Base-by-base conservation (phyloP, 1,284 basidiomycete genomes). In the Irpex sp. region DNA sequence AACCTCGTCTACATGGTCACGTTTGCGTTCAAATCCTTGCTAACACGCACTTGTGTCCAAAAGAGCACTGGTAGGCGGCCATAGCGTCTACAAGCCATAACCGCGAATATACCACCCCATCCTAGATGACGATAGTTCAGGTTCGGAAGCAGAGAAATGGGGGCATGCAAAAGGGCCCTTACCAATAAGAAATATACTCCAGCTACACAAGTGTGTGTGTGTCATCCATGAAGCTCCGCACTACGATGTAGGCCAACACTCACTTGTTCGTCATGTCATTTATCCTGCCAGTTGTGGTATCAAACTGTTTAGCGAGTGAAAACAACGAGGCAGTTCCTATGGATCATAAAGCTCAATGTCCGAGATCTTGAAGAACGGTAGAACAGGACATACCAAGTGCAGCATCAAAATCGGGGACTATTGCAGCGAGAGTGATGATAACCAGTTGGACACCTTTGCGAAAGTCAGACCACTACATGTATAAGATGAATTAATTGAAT, bases 161-260 rank as follows among this genome's bases (percentile, higher is more conserved):
- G 2, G 28, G 28, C 23, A 23, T 23, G 23, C 23, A 23, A 28
- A 28, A 28, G 4, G 28, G 28, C 5, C 28, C 33, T 35, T 57
- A 82, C 84, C 84, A 12, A 87, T 74, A 18, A 87, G 72, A 70
- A 88, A 87, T 61, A 88, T 87, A 65, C 84, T 86, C 85, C 84
- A 86, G 69, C 85, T 86, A 61, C 12, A 39, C 23, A n/a, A n/a
- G 2, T 9, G 19, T 12, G 18, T 28, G 18, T 10, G 6, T 35
- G 6, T 35, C 8, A 45, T 16, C 2, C 1, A 6, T 35, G 3
- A 35, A 35, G 33, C 5, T 14, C 2, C 23, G 21, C 12, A n/a
- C 47, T 19, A 36, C 14, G 18, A 5, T 58, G 49, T 60, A 45
- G 63, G 48, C 33, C 16, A 10, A 47, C 28, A 70, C 80, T 56